Evolutionary conservation across 2,329 filamentous ascomycete species (phyloP).

Genomic region (Elsinoe arachidis): DNA sequence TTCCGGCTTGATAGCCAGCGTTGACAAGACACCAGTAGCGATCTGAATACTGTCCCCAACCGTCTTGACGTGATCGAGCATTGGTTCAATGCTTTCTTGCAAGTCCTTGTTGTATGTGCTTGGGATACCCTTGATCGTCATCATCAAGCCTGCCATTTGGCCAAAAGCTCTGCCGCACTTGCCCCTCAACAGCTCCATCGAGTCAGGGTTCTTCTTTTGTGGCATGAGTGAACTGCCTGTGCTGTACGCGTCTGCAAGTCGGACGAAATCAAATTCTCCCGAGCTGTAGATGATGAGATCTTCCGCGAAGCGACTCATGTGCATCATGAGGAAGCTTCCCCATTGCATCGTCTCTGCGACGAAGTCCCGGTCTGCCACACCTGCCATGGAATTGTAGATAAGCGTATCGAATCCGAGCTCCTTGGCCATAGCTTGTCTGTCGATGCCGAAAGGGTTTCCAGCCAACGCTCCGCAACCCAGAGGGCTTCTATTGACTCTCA

Average conservation of each 20-base stretch:
- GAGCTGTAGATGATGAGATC: slow-evolving; percentile 79
- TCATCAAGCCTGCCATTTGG: slow-evolving; percentile 72
- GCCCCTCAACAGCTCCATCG: slow-evolving; percentile 65
- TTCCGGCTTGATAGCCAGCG: slow-evolving; percentile 58
- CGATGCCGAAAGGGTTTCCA: slow-evolving; percentile 74
- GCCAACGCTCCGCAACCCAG: slow-evolving; percentile 70
- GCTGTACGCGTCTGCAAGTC: slow-evolving; percentile 68
- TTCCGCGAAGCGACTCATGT: slow-evolving; percentile 73
- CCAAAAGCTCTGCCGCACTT: slow-evolving; percentile 71
- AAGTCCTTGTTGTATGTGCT: slow-evolving; percentile 86
- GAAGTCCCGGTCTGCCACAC: slow-evolving; percentile 71
- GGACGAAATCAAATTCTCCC: slow-evolving; percentile 67
- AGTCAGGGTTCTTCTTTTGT: slow-evolving; percentile 77
- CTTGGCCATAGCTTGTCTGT: slow-evolving; percentile 67
- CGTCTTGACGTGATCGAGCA: slow-evolving; percentile 77
- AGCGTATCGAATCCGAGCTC: slow-evolving; percentile 73
- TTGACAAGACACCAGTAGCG: slow-evolving; percentile 69
- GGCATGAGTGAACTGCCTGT: slow-evolving; percentile 73
- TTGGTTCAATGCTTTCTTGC: slow-evolving; percentile 80
- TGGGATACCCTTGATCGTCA: slow-evolving; percentile 66
- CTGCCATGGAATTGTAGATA: slow-evolving; percentile 68
- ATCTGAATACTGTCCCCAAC: slow-evolving; percentile 74
- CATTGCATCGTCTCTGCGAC: slow-evolving; percentile 75
- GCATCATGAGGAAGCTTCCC: slow-evolving; percentile 67
- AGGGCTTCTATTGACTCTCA: slow-evolving; percentile 63